Percentiles rank a stretch among this genome's conserved stretches.
These are phyloP conservation scores for Sarocladiaceae sp. DNA, from an alignment of 2,329 filamentous ascomycete genomes.

Conservation along the genomic window DNA sequence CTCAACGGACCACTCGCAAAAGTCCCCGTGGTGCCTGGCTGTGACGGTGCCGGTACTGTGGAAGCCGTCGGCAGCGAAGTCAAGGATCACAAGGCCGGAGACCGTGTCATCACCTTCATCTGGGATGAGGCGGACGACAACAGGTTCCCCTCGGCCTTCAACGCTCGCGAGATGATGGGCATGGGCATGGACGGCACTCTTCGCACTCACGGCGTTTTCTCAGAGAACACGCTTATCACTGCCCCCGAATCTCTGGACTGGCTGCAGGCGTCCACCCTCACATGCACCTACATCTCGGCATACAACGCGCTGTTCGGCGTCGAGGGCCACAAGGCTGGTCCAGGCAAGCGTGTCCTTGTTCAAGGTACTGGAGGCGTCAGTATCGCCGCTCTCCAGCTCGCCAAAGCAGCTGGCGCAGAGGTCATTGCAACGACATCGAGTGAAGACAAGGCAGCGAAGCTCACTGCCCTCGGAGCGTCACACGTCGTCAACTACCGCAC, in stretches of 20 bases:
- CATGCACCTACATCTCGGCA: constrained; percentile 43
- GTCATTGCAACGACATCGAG: constrained; percentile 56
- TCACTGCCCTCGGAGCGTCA: constrained; percentile 50
- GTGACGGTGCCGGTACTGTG: constrained; percentile 37
- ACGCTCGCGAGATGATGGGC: constrained; percentile 43
- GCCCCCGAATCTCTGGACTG: constrained; percentile 38
- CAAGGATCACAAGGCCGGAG: constrained; percentile 36
- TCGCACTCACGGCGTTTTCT: constrained; percentile 50
- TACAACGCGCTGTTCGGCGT: constrained; percentile 46
- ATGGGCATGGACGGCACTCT: constrained; percentile 51
- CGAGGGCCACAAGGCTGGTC: constrained; percentile 31
- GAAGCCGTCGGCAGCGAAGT: constrained; percentile 48
- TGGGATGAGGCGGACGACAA: constrained; percentile 15
- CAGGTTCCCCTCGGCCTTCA: constrained; percentile 18
- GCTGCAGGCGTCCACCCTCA: constrained; percentile 34
- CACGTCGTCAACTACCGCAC: constrained; percentile 56
- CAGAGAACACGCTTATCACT: constrained; percentile 49
- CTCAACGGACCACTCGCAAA: constrained; percentile 18
- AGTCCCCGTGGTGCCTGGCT: constrained; percentile 23
- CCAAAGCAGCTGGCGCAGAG: constrained; percentile 41
- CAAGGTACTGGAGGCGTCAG: constrained; percentile 35
- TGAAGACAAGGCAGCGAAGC: constrained; percentile 43
- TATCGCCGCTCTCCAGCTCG: constrained; percentile 31
- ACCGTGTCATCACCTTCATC: constrained; percentile 43
- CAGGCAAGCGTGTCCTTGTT: constrained; percentile 26